phyloP scores from a whole-genome alignment of 495 filamentous ascomycete genomes.

The Sordaria brevicollis region DNA sequence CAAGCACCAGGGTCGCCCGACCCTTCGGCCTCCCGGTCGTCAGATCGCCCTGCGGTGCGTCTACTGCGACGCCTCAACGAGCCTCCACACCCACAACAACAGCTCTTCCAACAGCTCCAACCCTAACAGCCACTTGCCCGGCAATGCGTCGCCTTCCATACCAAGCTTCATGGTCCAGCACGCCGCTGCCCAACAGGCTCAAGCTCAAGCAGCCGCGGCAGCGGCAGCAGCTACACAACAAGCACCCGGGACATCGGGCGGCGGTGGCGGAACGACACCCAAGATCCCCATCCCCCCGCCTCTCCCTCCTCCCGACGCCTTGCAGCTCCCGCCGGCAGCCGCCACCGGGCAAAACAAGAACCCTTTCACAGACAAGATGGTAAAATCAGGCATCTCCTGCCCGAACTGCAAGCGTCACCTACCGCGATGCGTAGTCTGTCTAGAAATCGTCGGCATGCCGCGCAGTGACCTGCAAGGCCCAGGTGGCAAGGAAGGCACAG shows the following conservation, averaged over 20 bases:
- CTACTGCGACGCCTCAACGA: slow-evolving; percentile 57
- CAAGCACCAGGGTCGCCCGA: slow-evolving; percentile 51
- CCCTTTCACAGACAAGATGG: slow-evolving; percentile 34
- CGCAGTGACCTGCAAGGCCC: slow-evolving; percentile 25
- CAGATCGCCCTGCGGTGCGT: slow-evolving; percentile 78
- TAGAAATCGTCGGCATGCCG: slow-evolving; percentile 72
- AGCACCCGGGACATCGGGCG: background rate
- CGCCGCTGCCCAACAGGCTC: background rate
- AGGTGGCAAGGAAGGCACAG: background rate
- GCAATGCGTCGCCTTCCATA: background rate
- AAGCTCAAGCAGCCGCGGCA: background rate
- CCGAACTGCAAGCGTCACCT: slow-evolving; percentile 80
- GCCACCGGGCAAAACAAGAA: slow-evolving; percentile 12
- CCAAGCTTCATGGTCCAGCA: slow-evolving; percentile 7
- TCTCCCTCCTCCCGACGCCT: slow-evolving; percentile 2
- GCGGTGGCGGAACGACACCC: background rate
- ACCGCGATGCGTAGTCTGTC: slow-evolving; percentile 81
- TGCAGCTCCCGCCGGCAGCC: slow-evolving; percentile 2
- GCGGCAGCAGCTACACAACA: background rate
- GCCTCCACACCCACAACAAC: slow-evolving; percentile 24
- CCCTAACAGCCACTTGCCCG: background rate
- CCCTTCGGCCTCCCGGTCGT: slow-evolving; percentile 53
- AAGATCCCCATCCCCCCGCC: slow-evolving; percentile 6
- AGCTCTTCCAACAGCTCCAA: slow-evolving; percentile 7
- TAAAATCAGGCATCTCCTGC: slow-evolving; percentile 53